A percentile compares a stretch with the other conserved stretches of the same genome.
Conservation (phyloP, 495 filamentous ascomycete genomes). For the Opeltia flavorubescens region DNA sequence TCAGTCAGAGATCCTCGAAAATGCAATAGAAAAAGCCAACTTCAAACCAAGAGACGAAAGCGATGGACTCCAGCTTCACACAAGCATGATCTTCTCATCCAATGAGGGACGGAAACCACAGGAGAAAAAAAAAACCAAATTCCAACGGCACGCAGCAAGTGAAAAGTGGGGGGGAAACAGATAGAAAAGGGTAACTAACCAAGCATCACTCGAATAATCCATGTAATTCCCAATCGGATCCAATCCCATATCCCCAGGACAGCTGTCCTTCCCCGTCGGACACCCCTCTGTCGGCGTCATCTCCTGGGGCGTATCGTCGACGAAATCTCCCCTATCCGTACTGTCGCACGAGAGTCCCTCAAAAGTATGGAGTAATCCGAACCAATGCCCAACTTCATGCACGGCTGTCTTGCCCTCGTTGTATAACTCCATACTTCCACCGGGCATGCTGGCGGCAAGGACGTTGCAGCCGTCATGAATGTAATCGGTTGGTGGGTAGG, state of each 20-base stretch:
- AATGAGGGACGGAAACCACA: not conserved
- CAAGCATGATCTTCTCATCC: too few relatives aligned
- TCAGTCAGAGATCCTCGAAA: too few relatives aligned
- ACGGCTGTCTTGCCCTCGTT: slow-evolving; percentile 36
- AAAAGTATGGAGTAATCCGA: slow-evolving; percentile 42
- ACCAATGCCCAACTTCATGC: slow-evolving; percentile 48
- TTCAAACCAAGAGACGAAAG: too few relatives aligned
- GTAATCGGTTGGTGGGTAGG: slow-evolving; percentile 22
- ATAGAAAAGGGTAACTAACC: slow-evolving; percentile 14
- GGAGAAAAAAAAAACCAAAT: not conserved
- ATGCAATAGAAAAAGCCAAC: too few relatives aligned
- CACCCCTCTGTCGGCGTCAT: slow-evolving; percentile 34
- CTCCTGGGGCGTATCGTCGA: slow-evolving; percentile 39
- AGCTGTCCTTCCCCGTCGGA: slow-evolving; percentile 32
- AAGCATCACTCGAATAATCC: slow-evolving; percentile 42
- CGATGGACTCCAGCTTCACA: too few relatives aligned
- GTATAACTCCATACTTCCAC: slow-evolving; percentile 24
- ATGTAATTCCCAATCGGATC: slow-evolving; percentile 42
- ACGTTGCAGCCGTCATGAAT: slow-evolving; percentile 39
- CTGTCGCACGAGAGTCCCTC: slow-evolving; percentile 33
- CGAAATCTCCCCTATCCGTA: slow-evolving; percentile 32
- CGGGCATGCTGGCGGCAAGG: slow-evolving; percentile 36
- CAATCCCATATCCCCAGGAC: slow-evolving; percentile 23
- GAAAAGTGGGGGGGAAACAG: not conserved
- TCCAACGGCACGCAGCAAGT: too few relatives aligned